Conservation (phyloP, 768 basidiomycete genomes). For the Trametes coccinea region DNA sequence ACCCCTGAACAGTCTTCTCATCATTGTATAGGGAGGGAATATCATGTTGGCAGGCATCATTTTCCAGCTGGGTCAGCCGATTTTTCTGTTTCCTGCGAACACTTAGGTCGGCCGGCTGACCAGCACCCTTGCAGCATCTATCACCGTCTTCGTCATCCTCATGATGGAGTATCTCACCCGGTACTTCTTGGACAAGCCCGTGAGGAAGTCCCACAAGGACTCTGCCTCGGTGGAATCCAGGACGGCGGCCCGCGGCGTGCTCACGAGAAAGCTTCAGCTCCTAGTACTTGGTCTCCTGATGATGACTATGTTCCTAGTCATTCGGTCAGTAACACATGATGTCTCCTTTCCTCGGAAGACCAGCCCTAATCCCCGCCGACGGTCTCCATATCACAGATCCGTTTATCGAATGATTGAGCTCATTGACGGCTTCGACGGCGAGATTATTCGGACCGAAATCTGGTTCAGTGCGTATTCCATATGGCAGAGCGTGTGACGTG, state of each 20-base stretch:
- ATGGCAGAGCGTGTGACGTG: not conserved
- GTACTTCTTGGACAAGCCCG: conserved; percentile 5
- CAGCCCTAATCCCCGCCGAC: too few relatives aligned
- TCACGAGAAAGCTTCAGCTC: not conserved
- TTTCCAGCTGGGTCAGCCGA: conserved; percentile 36
- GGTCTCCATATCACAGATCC: conserved; percentile 30
- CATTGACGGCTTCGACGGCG: conserved; percentile 49
- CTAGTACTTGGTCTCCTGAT: conserved; percentile 5
- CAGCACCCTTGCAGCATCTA: not conserved
- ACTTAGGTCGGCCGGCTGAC: not conserved
- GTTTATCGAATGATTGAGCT: conserved; percentile 53
- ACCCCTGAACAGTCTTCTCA: not conserved
- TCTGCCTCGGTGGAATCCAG: not conserved
- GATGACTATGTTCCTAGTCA: conserved; percentile 13
- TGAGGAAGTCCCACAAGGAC: not conserved
- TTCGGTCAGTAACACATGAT: conserved; percentile 11
- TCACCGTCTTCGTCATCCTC: conserved; percentile 12
- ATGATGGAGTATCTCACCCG: conserved; percentile 3
- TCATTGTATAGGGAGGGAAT: conserved; percentile 20
- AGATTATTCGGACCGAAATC: conserved; percentile 47
- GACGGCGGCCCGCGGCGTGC: not conserved
- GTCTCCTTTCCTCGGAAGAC: too few relatives aligned
- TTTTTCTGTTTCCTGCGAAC: not conserved
- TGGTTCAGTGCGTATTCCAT: conserved; percentile 44
- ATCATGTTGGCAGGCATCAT: conserved; percentile 50